phyloP scores from a whole-genome alignment of 192 early-diverging fungal genomes.

The Mortierella antarctica region DNA sequence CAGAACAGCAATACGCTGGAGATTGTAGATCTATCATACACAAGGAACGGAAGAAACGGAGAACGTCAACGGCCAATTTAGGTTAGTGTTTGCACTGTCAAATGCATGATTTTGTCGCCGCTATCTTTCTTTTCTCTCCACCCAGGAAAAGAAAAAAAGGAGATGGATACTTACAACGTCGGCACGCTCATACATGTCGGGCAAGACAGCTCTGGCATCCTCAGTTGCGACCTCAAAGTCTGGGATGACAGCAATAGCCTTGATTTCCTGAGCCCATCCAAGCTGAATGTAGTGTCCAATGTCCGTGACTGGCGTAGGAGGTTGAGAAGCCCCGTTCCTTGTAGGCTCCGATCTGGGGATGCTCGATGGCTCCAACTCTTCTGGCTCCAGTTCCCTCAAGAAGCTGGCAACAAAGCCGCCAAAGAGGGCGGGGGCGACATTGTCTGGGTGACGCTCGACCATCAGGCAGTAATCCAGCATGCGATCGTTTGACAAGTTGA shows the following conservation, averaged over 20 bases:
- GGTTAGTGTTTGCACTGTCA: too few relatives aligned
- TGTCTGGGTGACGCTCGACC: constrained; percentile 98
- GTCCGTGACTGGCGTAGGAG: constrained; percentile 66
- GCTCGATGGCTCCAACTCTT: constrained; percentile 51
- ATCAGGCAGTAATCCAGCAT: constrained; percentile 92
- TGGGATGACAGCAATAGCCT: constrained; percentile 83
- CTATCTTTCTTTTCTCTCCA: neutral
- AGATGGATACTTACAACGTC: constrained; percentile 76
- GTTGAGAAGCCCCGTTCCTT: constrained; percentile 48
- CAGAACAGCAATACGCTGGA: constrained; percentile 95
- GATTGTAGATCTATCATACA: constrained; percentile 77
- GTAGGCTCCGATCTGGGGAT: constrained; percentile 63
- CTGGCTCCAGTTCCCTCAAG: constrained; percentile 66
- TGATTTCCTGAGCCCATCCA: constrained; percentile 75
- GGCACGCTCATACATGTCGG: constrained; percentile 73
- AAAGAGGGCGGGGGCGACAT: constrained; percentile 92
- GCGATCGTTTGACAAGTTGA: constrained; percentile 76
- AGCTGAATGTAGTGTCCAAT: constrained; percentile 78
- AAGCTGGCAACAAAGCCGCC: constrained; percentile 96
- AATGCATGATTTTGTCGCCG: too few relatives aligned
- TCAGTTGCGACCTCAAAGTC: constrained; percentile 94
- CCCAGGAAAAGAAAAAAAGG: constrained; percentile 1
- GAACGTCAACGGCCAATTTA: neutral
- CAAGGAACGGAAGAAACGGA: constrained; percentile 12
- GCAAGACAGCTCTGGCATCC: constrained; percentile 90